Evolutionary conservation across 106 monocot species (phyloP).

Genomic region (Dioscorea dumetorum): DNA sequence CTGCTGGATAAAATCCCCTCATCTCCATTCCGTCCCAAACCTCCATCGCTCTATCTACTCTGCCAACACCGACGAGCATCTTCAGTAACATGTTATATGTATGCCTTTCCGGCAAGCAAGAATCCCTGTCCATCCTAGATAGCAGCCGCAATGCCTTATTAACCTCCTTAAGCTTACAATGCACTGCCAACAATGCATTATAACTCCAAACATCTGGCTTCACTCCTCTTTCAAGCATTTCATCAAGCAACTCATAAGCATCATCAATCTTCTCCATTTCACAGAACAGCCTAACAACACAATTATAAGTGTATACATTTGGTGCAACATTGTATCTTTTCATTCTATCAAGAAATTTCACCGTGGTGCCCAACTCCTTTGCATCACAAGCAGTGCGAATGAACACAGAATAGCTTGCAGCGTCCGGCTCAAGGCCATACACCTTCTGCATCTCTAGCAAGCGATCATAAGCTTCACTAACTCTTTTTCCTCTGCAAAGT

Average conservation of each 20-base stretch:
- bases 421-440: conserved; percentile 42
- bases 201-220: conserved; percentile 82
- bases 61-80: conserved; percentile 72
- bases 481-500: conserved; percentile 41
- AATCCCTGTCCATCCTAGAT: conserved; percentile 51
- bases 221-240: conserved; percentile 45
- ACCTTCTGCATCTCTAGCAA: conserved; percentile 41
- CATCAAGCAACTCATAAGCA: conserved; percentile 64
- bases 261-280: conserved; percentile 40
- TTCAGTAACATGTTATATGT: conserved; percentile 93
- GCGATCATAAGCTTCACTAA: conserved; percentile 26
- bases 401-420: conserved; percentile 46
- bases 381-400: conserved; percentile 49
- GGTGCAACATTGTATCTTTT: conserved; percentile 25
- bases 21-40: conserved; percentile 82
- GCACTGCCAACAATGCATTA: conserved; percentile 51
- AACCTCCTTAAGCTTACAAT: conserved; percentile 63
- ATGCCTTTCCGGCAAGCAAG: conserved; percentile 60
- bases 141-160: conserved; percentile 63
- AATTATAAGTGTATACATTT: conserved; percentile 81
- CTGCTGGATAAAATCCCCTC: conserved; percentile 58
- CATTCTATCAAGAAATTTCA: conserved; percentile 45
- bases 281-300: conserved; percentile 52
- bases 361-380: conserved; percentile 31
- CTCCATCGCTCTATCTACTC: conserved; percentile 57